Percentiles rank a stretch among this genome's conserved stretches.
Conservation (phyloP, 768 basidiomycete species). For the Roridomyces roridus region DNA sequence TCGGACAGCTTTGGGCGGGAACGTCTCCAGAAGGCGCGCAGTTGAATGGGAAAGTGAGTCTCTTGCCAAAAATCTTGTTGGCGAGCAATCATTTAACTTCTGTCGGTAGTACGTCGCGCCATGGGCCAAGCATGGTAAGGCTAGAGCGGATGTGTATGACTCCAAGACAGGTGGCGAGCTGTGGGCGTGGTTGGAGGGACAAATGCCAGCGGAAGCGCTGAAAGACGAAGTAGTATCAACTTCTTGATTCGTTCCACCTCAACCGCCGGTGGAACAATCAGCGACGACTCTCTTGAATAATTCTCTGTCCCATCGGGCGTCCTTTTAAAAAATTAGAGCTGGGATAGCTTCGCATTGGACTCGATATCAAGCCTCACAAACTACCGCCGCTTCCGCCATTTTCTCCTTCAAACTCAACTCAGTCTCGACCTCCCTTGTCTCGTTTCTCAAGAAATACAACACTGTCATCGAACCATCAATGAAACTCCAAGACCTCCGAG, state of each 20-base stretch:
- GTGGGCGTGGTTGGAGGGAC: constrained; percentile 43
- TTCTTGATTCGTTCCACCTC: not conserved
- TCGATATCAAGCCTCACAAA: too few relatives aligned
- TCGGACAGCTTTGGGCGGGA: constrained; percentile 52
- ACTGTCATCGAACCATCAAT: too few relatives aligned
- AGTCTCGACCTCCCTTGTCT: too few relatives aligned
- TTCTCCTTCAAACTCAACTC: too few relatives aligned
- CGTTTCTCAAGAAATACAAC: too few relatives aligned
- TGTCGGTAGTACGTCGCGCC: constrained; percentile 35
- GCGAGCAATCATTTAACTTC: not conserved
- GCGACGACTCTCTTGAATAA: too few relatives aligned
- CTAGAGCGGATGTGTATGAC: constrained; percentile 30
- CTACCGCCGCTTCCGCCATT: too few relatives aligned
- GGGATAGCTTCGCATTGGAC: too few relatives aligned
- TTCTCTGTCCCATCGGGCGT: too few relatives aligned
- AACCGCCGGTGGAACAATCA: too few relatives aligned
- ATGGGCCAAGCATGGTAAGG: constrained; percentile 34
- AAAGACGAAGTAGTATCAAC: not conserved
- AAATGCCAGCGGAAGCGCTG: constrained; percentile 15
- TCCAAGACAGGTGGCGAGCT: constrained; percentile 30
- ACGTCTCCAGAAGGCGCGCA: constrained; percentile 44
- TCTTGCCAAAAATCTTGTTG: not conserved
- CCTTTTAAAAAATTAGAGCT: too few relatives aligned
- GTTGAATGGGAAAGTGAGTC: constrained; percentile 47
- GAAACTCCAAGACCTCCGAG: too few relatives aligned